Conservation (phyloP, 108 stramenopile species). For the Aurantiochytrium sp. region DNA sequence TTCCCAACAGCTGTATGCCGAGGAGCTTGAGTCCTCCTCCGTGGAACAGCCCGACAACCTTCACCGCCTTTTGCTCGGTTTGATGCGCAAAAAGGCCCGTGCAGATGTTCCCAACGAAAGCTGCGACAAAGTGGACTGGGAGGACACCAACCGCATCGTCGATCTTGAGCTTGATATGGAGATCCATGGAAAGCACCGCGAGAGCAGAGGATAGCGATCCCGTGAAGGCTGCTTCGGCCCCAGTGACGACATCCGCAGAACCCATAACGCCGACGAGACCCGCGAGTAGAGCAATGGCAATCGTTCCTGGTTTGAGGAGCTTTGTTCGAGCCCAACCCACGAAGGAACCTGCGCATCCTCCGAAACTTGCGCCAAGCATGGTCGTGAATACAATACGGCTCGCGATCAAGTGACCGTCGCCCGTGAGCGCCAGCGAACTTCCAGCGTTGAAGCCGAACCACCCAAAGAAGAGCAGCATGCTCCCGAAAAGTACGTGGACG, state of each 20-base stretch:
- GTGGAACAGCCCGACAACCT: slow-evolving; percentile 30
- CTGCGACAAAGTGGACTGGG: slow-evolving; percentile 31
- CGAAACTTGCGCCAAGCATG: background rate
- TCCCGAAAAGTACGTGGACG: background rate
- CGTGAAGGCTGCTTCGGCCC: slow-evolving; percentile 20
- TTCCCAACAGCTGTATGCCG: slow-evolving; percentile 22
- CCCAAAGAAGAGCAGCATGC: slow-evolving; percentile 33
- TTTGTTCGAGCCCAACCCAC: background rate
- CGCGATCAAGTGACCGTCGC: background rate
- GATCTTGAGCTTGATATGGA: slow-evolving; percentile 5
- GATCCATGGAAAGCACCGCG: background rate
- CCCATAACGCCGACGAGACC: slow-evolving; percentile 58
- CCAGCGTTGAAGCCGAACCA: slow-evolving; percentile 73
- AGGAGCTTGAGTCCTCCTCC: slow-evolving; percentile 31
- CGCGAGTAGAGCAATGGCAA: slow-evolving; percentile 1
- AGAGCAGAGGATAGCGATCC: background rate
- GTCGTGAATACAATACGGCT: background rate
- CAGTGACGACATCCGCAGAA: slow-evolving; percentile 33
- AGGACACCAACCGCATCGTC: slow-evolving; percentile 47
- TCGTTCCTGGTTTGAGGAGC: background rate
- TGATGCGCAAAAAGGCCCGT: background rate
- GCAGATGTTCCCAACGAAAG: background rate
- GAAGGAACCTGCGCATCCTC: background rate
- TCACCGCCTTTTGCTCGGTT: background rate
- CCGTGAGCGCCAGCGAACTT: slow-evolving; percentile 53